Percentiles rank a stretch among this genome's conserved stretches.
These are phyloP conservation scores for Xenoacremonium recifei DNA, from an alignment of 2,329 filamentous ascomycete species.

Conservation along the genomic window DNA sequence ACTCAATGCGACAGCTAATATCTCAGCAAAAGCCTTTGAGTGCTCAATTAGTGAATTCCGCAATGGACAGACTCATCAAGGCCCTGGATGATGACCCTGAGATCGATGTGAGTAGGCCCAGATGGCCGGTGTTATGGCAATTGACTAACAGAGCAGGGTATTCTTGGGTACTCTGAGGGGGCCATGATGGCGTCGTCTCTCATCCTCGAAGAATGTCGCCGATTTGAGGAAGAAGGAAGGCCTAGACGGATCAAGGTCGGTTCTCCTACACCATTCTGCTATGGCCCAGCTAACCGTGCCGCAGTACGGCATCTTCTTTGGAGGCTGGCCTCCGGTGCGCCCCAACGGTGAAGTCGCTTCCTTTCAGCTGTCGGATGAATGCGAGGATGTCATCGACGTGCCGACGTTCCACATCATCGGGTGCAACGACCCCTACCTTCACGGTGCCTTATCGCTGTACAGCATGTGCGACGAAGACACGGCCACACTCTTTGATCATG, in stretches of 20 bases:
- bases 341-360: slow-evolving; percentile 34
- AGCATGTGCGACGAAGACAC: slow-evolving; percentile 60
- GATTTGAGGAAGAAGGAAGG: slow-evolving; percentile 28
- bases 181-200: slow-evolving; percentile 54
- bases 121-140: no score
- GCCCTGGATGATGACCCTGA: slow-evolving; percentile 42
- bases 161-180: slow-evolving; percentile 63
- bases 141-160: no score
- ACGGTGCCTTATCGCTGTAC: slow-evolving; percentile 60
- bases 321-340: slow-evolving; percentile 52
- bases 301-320: slow-evolving; percentile 51
- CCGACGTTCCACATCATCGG: slow-evolving; percentile 54
- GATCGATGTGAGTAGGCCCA: slow-evolving; percentile 30
- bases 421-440: slow-evolving; percentile 58
- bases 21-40: slow-evolving; percentile 26
- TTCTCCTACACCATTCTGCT: slow-evolving; percentile 7
- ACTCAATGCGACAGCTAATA: slow-evolving; percentile 53
- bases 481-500: slow-evolving; percentile 62
- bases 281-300: slow-evolving; percentile 26
- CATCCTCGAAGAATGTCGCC: slow-evolving; percentile 48
- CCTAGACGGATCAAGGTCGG: slow-evolving; percentile 36
- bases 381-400: slow-evolving; percentile 48
- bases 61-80: slow-evolving; percentile 32
- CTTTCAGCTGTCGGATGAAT: slow-evolving; percentile 49
- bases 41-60: slow-evolving; percentile 9